These are phyloP conservation scores for Exidia glandulosa DNA, from an alignment of 768 basidiomycete genomes.

Conservation along the genomic window DNA sequence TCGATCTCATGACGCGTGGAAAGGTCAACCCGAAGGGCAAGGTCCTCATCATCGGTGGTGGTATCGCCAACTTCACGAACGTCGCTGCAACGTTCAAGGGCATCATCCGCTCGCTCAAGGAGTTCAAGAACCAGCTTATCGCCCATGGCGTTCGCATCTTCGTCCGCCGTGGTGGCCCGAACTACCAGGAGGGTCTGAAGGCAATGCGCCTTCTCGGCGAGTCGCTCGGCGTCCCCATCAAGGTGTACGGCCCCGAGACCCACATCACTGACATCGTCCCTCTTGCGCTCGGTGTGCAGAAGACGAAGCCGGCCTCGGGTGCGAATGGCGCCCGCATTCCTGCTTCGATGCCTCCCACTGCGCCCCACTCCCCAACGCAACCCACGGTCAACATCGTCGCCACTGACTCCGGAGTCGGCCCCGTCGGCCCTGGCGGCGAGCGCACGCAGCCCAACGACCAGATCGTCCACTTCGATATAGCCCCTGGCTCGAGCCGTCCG, in stretches of 20 bases:
- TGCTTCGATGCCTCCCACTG: slow-evolving; percentile 32
- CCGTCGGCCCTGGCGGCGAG: slow-evolving; percentile 66
- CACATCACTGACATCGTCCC: slow-evolving; percentile 99
- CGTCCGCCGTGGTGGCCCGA: slow-evolving; percentile 95
- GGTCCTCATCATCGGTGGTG: slow-evolving; percentile 98
- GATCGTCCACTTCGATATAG: slow-evolving; percentile 76
- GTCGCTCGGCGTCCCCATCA: slow-evolving; percentile 93
- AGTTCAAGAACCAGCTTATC: slow-evolving; percentile 79
- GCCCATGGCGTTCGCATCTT: slow-evolving; percentile 85
- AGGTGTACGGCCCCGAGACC: slow-evolving; percentile 94
- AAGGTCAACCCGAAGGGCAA: slow-evolving; percentile 69
- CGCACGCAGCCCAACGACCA: slow-evolving; percentile 80
- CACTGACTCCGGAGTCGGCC: slow-evolving; percentile 39
- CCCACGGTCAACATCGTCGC: slow-evolving; percentile 29
- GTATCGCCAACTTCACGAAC: slow-evolving; percentile 99
- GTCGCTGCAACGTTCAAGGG: slow-evolving; percentile 99
- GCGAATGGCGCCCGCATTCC: slow-evolving; percentile 11
- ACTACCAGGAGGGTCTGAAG: slow-evolving; percentile 98
- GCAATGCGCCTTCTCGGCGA: slow-evolving; percentile 95
- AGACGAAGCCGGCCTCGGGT: slow-evolving; percentile 28
- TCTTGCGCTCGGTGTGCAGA: slow-evolving; percentile 83
- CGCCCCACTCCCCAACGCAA: slow-evolving; percentile 30
- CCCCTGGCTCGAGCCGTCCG: slow-evolving; percentile 42
- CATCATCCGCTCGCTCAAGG: slow-evolving; percentile 93
- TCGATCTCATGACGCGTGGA: slow-evolving; percentile 93